Evolutionary conservation across 768 basidiomycete species (phyloP).

Genomic region (Chalciporus sphaerocephalus): DNA sequence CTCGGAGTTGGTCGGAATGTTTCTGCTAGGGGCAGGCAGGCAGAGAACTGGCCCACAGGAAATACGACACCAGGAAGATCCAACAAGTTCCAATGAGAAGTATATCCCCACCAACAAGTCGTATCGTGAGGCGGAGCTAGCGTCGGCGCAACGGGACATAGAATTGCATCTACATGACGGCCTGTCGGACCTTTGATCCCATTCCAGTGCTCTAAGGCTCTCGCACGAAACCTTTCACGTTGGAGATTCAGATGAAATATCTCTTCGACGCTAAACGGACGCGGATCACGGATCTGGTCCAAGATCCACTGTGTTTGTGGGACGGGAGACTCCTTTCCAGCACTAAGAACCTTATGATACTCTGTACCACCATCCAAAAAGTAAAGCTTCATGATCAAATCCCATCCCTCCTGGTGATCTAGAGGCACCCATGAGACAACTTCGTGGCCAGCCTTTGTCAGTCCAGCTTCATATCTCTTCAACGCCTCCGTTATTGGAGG

Average conservation of each 20-base stretch:
- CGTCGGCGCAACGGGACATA: slow-evolving; percentile 44
- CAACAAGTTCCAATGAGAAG: slow-evolving; percentile 49
- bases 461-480: slow-evolving; percentile 34
- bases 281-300: slow-evolving; percentile 35
- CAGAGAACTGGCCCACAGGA: slow-evolving; percentile 38
- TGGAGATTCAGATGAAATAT: slow-evolving; percentile 43
- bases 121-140: slow-evolving; percentile 47
- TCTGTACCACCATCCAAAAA: slow-evolving; percentile 48
- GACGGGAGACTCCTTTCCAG: slow-evolving; percentile 35
- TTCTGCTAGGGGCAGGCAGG: slow-evolving; percentile 16
- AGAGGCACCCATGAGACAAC: slow-evolving; percentile 47
- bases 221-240: slow-evolving; percentile 40
- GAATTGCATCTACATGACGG: slow-evolving; percentile 44
- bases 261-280: slow-evolving; percentile 38
- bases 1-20: slow-evolving; percentile 26
- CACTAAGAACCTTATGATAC: slow-evolving; percentile 36
- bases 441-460: slow-evolving; percentile 46
- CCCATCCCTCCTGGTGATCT: slow-evolving; percentile 43
- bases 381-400: slow-evolving; percentile 44
- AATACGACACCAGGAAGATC: slow-evolving; percentile 48
- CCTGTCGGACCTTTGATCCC: slow-evolving; percentile 34
- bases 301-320: slow-evolving; percentile 44
- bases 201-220: slow-evolving; percentile 44
- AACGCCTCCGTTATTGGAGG: slow-evolving; percentile 45
- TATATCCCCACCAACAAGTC: slow-evolving; percentile 48